Evolutionary conservation across 108 stramenopile species (phyloP).

Genomic region (Conticribra weissflogii): DNA sequence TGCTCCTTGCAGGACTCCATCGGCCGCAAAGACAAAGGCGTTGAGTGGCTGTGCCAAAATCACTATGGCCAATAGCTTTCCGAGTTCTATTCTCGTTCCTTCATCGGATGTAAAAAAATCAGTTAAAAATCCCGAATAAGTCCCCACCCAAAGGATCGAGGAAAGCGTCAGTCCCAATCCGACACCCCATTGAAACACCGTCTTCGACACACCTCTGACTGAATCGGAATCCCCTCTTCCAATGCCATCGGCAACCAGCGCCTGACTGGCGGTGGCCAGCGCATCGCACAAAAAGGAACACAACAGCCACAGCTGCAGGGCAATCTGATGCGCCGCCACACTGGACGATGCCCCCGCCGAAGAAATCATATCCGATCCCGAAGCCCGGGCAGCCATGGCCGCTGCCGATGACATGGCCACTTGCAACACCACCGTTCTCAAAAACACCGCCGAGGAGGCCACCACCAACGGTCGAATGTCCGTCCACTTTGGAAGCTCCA

Average conservation of each 20-base stretch:
- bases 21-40: constrained; percentile 85
- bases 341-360: constrained; percentile 61
- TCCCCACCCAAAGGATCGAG: constrained; percentile 54
- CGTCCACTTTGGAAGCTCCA: constrained; percentile 73
- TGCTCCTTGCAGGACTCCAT: constrained; percentile 88
- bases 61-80: constrained; percentile 66
- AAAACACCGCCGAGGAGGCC: constrained; percentile 81
- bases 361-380: constrained; percentile 21
- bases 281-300: constrained; percentile 87
- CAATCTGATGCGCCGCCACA: constrained; percentile 87
- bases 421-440: constrained; percentile 73
- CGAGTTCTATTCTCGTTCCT: constrained; percentile 59
- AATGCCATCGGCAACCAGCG: constrained; percentile 80
- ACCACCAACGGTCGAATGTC: constrained; percentile 73
- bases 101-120: constrained; percentile 74
- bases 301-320: constrained; percentile 82
- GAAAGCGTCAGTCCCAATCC: constrained; percentile 63
- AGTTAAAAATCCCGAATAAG: constrained; percentile 60
- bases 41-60: constrained; percentile 85
- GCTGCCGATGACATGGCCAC: constrained; percentile 74
- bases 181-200: constrained; percentile 74
- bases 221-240: constrained; percentile 56
- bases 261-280: constrained; percentile 81
- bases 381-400: constrained; percentile 74
- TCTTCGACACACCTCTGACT: constrained; percentile 56